phyloP scores from a whole-genome alignment of 2,329 filamentous ascomycete species.

The Diplodia scrobiculata region DNA sequence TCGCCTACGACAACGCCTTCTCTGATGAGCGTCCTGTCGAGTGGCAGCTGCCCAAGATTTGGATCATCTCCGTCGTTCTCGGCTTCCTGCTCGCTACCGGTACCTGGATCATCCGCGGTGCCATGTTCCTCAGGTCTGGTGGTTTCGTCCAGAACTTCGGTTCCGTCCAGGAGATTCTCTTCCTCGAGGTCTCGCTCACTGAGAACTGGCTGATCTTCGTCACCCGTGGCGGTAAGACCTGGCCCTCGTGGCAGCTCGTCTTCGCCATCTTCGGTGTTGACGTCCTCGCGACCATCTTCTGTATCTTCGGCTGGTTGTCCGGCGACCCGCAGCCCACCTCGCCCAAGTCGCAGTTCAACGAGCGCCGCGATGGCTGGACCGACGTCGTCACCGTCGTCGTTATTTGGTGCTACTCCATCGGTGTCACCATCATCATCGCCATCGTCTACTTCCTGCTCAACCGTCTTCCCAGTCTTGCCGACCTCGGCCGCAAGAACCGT shows the following conservation, averaged over 20 bases:
- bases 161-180: constrained; percentile 69
- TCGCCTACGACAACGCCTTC: constrained; percentile 78
- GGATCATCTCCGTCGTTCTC: constrained; percentile 71
- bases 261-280: constrained; percentile 72
- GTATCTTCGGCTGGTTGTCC: constrained; percentile 72
- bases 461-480: constrained; percentile 60
- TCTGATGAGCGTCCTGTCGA: constrained; percentile 74
- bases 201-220: constrained; percentile 60
- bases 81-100: constrained; percentile 67
- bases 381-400: constrained; percentile 67
- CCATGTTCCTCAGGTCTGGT: constrained; percentile 68
- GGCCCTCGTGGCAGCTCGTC: constrained; percentile 73
- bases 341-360: constrained; percentile 46
- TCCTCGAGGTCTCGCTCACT: constrained; percentile 56
- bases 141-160: constrained; percentile 76
- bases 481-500: constrained; percentile 65
- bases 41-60: constrained; percentile 81
- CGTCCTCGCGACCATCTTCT: constrained; percentile 71
- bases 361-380: constrained; percentile 55
- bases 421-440: constrained; percentile 65
- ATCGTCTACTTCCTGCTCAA: constrained; percentile 67
- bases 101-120: constrained; percentile 73
- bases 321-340: constrained; percentile 52
- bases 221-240: constrained; percentile 65
- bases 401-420: constrained; percentile 67